These are phyloP conservation scores for Triticum aestivum DNA, from an alignment of 176 grass and related monocot species.

Conservation along the genomic window DNA sequence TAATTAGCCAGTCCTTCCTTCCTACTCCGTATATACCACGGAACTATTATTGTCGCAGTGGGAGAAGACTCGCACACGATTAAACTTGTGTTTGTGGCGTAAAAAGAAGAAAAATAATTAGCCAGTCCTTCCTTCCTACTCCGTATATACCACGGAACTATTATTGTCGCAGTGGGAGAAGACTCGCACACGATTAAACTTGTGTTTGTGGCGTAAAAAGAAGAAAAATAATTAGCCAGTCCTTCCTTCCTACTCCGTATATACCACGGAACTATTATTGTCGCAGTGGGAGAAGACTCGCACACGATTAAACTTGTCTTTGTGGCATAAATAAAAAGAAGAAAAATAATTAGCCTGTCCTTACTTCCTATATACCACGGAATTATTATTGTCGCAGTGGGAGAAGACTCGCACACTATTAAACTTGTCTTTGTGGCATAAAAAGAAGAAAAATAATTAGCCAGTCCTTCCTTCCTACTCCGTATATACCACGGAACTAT, in stretches of 20 bases:
- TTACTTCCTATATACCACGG: neutral
- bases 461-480: neutral
- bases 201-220: neutral
- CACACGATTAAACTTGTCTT: neutral
- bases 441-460: neutral
- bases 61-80: neutral
- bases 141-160: slow-evolving; percentile 3
- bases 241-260: neutral
- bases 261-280: neutral
- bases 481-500: slow-evolving; percentile 1
- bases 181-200: neutral
- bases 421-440: neutral
- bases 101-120: neutral
- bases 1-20: neutral
- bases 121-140: neutral
- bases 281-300: neutral
- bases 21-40: neutral
- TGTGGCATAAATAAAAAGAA: neutral
- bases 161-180: neutral
- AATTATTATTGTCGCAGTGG: neutral
- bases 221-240: neutral
- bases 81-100: neutral
- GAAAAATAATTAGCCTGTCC: neutral
- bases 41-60: neutral
- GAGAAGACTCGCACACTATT: neutral